Evolutionary conservation across 768 basidiomycete genomes (phyloP).

Genomic region (Mycena indigotica): DNA sequence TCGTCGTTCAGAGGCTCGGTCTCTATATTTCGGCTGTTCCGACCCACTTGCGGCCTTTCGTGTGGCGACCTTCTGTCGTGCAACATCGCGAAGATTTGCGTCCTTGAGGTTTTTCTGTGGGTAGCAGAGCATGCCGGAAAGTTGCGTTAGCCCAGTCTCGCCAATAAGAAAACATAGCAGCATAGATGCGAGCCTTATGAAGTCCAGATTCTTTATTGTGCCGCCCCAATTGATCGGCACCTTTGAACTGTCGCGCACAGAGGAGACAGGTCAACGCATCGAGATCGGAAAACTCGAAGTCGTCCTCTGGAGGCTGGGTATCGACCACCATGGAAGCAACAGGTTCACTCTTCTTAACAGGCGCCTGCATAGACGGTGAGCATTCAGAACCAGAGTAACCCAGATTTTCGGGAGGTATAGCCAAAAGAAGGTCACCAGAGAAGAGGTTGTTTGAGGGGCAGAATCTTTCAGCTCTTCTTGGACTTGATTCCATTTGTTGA

Average conservation of each 20-base stretch:
- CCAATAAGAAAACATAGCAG: conserved; percentile 27
- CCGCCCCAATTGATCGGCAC: conserved; percentile 77
- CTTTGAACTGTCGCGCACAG: conserved; percentile 93
- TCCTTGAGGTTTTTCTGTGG: conserved; percentile 88
- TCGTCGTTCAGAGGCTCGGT: conserved; percentile 91
- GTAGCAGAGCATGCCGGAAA: conserved; percentile 19
- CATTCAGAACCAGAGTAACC: conserved; percentile 30
- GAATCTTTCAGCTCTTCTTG: conserved; percentile 79
- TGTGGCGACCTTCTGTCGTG: conserved; percentile 64
- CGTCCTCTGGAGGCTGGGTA: conserved; percentile 49
- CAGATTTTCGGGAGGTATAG: conserved; percentile 25
- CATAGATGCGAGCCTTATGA: conserved; percentile 79
- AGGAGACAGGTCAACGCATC: conserved; percentile 79
- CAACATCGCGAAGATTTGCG: conserved; percentile 67
- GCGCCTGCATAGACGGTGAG: conserved; percentile 31
- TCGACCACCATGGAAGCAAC: conserved; percentile 28
- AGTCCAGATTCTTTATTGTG: conserved; percentile 94
- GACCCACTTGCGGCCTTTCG: conserved; percentile 36
- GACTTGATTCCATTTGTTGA: conserved; percentile 96
- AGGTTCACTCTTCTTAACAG: conserved; percentile 22
- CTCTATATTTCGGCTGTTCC: conserved; percentile 85
- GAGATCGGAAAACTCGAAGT: conserved; percentile 84
- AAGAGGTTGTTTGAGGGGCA: conserved; percentile 26
- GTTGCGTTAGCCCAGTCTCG: conserved; percentile 14
- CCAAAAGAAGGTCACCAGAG: conserved; percentile 39